Conservation (phyloP, 2,329 filamentous ascomycete species). For the Penicillium sp. region DNA sequence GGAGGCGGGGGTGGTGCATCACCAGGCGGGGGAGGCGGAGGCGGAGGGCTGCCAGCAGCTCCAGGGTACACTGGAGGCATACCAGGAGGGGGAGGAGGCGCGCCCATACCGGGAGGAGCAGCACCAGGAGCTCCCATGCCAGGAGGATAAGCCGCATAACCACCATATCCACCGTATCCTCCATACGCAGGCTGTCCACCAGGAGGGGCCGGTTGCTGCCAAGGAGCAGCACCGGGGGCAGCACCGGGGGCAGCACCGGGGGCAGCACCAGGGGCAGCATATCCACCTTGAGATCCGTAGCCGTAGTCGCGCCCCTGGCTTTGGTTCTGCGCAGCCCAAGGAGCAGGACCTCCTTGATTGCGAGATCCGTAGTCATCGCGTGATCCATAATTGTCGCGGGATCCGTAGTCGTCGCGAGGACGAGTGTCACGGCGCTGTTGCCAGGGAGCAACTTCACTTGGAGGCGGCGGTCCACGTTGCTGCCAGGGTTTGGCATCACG, state of each 20-base stretch:
- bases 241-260: slow-evolving; percentile 49
- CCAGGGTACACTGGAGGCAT: slow-evolving; percentile 42
- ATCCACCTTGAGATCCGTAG: slow-evolving; percentile 39
- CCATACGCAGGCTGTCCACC: slow-evolving; percentile 52
- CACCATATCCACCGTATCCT: slow-evolving; percentile 57
- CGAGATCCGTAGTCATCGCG: slow-evolving; percentile 46
- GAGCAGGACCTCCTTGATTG: slow-evolving; percentile 37
- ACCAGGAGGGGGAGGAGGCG: slow-evolving; percentile 49
- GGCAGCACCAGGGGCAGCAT: slow-evolving; percentile 46
- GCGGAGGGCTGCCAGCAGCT: slow-evolving; percentile 38
- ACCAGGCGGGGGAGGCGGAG: slow-evolving; percentile 42
- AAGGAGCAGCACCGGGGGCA: slow-evolving; percentile 52
- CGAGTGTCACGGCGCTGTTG: slow-evolving; percentile 57
- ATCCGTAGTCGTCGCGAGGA: slow-evolving; percentile 47
- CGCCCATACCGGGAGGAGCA: slow-evolving; percentile 45
- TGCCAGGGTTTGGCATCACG: slow-evolving; percentile 80
- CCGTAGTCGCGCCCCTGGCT: slow-evolving; percentile 48
- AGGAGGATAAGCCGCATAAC: slow-evolving; percentile 45
- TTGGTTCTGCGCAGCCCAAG: slow-evolving; percentile 38
- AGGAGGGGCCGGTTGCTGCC: slow-evolving; percentile 59
- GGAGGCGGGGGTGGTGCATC: slow-evolving; percentile 47
- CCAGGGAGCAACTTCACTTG: slow-evolving; percentile 80
- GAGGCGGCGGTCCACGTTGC: slow-evolving; percentile 71
- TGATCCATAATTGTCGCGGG: slow-evolving; percentile 2
- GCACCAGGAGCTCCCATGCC: slow-evolving; percentile 55